These are phyloP conservation scores for Quillaja saponaria DNA, from an alignment of 306 rosid genomes.

Conservation along the genomic window DNA sequence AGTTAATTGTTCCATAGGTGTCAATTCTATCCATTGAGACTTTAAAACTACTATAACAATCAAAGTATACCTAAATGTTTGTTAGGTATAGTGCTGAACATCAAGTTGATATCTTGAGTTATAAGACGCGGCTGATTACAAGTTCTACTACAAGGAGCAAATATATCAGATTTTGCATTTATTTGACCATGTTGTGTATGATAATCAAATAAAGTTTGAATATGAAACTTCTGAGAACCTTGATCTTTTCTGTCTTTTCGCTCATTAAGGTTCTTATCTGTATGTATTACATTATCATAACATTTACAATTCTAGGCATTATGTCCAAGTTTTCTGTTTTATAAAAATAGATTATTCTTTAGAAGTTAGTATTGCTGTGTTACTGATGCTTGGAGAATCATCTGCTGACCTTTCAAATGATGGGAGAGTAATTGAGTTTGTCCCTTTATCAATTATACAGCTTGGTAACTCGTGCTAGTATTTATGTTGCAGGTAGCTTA, in stretches of 20 bases:
- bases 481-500: constrained; percentile 60
- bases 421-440: constrained; percentile 21
- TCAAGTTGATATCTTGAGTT: not conserved
- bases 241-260: constrained; percentile 7
- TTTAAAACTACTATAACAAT: constrained; percentile 6
- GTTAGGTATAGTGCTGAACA: not conserved
- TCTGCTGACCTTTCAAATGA: constrained; percentile 20
- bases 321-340: not conserved
- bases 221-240: not conserved
- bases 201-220: constrained; percentile 3
- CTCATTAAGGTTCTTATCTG: not conserved
- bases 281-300: not conserved
- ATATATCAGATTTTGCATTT: constrained; percentile 1
- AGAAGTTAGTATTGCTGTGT: not conserved
- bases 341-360: not conserved
- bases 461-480: constrained; percentile 9
- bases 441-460: not conserved
- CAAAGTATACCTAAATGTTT: constrained; percentile 6
- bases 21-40: not conserved
- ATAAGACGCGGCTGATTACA: not conserved
- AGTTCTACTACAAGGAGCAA: not conserved
- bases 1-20: not conserved
- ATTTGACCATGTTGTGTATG: constrained; percentile 4
- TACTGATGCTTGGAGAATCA: constrained; percentile 16
- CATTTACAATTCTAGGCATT: not conserved